Conservation (phyloP, 495 filamentous ascomycete genomes). For the Aspergillus affinis region DNA sequence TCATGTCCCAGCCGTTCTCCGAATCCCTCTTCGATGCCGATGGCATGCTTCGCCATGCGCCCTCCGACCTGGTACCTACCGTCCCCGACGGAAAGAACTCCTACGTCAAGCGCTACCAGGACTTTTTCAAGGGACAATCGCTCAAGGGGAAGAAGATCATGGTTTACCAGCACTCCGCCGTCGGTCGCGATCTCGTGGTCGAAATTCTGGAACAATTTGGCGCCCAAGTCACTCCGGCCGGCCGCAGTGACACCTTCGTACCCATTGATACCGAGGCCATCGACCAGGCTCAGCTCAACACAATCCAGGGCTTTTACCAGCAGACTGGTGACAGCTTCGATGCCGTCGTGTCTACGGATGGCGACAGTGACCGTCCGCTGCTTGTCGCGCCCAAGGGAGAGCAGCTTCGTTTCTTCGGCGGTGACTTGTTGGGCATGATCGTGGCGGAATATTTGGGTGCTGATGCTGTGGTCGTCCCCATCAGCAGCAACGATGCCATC, state of each 20-base stretch:
- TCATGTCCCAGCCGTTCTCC: constrained; percentile 20
- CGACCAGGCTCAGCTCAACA: constrained; percentile 26
- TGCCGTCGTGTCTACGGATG: constrained; percentile 27
- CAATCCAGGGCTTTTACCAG: constrained; percentile 19
- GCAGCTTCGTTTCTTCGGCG: constrained; percentile 29
- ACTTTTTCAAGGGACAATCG: constrained; percentile 25
- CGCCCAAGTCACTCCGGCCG: constrained; percentile 22
- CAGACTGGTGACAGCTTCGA: constrained; percentile 21
- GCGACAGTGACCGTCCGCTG: constrained; percentile 31
- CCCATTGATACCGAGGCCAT: constrained; percentile 34
- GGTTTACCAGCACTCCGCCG: constrained; percentile 31
- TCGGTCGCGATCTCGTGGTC: constrained; percentile 25
- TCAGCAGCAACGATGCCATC: constrained; percentile 31
- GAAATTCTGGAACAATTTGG: constrained; percentile 24
- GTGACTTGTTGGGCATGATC: constrained; percentile 28
- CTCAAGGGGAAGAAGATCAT: constrained; percentile 26
- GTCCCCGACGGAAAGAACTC: constrained; percentile 13
- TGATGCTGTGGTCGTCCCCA: constrained; percentile 28
- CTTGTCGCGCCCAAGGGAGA: constrained; percentile 22
- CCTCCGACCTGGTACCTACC: constrained; percentile 8
- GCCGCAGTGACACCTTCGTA: constrained; percentile 29
- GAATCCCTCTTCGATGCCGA: constrained; percentile 28
- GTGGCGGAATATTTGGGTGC: constrained; percentile 24
- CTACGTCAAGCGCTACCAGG: constrained; percentile 27
- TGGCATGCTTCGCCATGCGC: constrained; percentile 23